Base-by-base conservation (phyloP, 2,329 filamentous ascomycete genomes). In the Stagonosporopsis vannaccii region DNA sequence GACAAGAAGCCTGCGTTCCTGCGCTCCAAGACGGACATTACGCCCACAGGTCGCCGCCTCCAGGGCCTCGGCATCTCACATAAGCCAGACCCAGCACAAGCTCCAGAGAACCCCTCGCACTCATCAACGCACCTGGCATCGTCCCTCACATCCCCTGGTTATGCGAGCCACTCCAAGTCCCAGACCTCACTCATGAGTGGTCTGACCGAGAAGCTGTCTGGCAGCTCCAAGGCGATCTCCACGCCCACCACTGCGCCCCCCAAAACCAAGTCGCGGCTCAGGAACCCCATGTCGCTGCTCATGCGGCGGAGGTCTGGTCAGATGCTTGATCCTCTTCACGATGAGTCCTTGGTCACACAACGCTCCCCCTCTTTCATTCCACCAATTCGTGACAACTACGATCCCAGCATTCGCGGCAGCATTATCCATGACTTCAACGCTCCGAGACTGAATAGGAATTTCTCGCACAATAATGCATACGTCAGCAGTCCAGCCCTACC, bases 351-450 rank as follows among this genome's bases (percentile, higher is more conserved):
- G 6, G 78, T 82, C 28, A 80, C 78, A 19, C 78, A 80, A 25
- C 79, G 78, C 35, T 82, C 78, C 46, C 67, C 81, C 12, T 61
- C 71, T 7, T 70, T 74, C 39, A 75, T 83, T 17, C 73, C 74
- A 2, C 79, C 82, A 2, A 79, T 85, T 49, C 84, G 84, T 2
- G 85, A 85, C 55, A 83, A 87, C 63, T 87, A 86, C 65, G 85
- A 87, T 63, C 85, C 85, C 12, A 80, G 85, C 49, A 88, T 88
- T 56, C 81, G 84, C 48, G 86, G 86, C 17, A 86, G 83, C 44
- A 81, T 85, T 20, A 80, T 88, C 1, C 86, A 89, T 73, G 86
- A 89, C 65, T 89, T 88, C 69, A 87, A 85, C 44, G 84, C 82
- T 4, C 86, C 86, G 6, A 78, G 85, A 47, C 75, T 80, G 37